Percentiles rank a stretch among this genome's conserved stretches.
Evolutionary conservation across 345 rosid species (phyloP).

Genomic region (Raphanus raphanistrum): DNA sequence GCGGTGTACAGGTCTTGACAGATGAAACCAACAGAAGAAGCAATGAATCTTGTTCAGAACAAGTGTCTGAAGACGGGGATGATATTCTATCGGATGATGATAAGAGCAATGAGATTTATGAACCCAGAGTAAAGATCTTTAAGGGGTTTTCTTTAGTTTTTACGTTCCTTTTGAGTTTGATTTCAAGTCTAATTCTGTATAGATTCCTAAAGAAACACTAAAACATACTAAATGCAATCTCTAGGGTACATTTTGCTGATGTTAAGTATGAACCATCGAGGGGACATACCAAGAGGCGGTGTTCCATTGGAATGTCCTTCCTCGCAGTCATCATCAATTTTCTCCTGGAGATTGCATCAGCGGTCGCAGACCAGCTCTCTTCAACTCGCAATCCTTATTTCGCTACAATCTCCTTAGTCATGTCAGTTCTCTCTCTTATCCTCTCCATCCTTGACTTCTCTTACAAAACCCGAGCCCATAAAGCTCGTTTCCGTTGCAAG

Average conservation of each 20-base stretch:
- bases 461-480: background rate
- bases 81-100: background rate
- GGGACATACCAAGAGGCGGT: background rate
- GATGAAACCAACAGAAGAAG: background rate
- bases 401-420: background rate
- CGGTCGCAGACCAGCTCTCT: slow-evolving; percentile 13
- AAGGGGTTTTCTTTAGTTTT: background rate
- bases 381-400: slow-evolving; percentile 6
- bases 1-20: background rate
- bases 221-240: too few relatives aligned
- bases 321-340: slow-evolving; percentile 1
- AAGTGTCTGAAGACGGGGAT: background rate
- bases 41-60: background rate
- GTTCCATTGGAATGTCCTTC: background rate
- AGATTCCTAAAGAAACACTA: background rate
- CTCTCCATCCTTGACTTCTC: slow-evolving; percentile 7
- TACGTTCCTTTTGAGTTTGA: background rate
- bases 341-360: slow-evolving; percentile 11
- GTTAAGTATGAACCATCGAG: too few relatives aligned
- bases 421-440: slow-evolving; percentile 1
- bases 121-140: background rate
- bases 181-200: background rate
- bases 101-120: background rate
- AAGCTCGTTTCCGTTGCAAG: slow-evolving; percentile 11
- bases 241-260: too few relatives aligned